Evolutionary conservation across 2,329 filamentous ascomycete species (phyloP).

Genomic region (Neonectria neomacrospora): DNA sequence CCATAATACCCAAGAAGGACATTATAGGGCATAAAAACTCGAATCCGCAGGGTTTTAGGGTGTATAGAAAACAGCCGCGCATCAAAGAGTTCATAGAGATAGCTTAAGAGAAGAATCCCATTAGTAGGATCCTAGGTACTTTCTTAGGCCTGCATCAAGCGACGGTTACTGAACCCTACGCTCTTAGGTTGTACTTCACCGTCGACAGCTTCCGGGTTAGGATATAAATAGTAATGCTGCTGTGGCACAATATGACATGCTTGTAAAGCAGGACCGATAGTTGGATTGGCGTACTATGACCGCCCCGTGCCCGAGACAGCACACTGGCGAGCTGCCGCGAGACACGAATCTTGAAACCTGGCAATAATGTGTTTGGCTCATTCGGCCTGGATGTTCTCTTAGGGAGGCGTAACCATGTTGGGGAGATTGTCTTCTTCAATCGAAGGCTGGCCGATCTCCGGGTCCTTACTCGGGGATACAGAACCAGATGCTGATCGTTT

Average conservation of each 20-base stretch:
- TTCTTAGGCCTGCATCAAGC: neutral
- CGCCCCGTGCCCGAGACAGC: constrained; percentile 1
- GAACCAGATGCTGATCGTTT: no score
- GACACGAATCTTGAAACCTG: neutral
- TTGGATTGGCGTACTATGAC: constrained; percentile 7
- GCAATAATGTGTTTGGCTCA: neutral
- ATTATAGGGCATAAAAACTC: constrained; percentile 37
- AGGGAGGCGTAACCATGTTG: neutral
- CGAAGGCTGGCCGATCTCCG: neutral
- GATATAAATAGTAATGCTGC: neutral
- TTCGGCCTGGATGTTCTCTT: neutral
- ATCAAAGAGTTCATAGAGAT: constrained; percentile 36
- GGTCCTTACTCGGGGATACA: constrained; percentile 6
- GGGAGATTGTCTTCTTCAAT: neutral
- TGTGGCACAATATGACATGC: neutral
- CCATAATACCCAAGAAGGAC: constrained; percentile 4
- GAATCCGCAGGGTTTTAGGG: constrained; percentile 32
- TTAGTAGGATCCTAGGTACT: constrained; percentile 12
- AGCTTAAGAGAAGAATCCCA: constrained; percentile 31
- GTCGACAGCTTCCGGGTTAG: neutral
- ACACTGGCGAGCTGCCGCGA: neutral
- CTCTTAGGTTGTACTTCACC: neutral
- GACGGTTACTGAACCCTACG: neutral
- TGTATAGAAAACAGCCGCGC: constrained; percentile 39
- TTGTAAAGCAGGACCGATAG: neutral